A percentile compares a stretch with the other conserved stretches of the same genome.
Evolutionary conservation across 441 rosid genomes (phyloP).

Genomic region (Brassica hybrid): DNA sequence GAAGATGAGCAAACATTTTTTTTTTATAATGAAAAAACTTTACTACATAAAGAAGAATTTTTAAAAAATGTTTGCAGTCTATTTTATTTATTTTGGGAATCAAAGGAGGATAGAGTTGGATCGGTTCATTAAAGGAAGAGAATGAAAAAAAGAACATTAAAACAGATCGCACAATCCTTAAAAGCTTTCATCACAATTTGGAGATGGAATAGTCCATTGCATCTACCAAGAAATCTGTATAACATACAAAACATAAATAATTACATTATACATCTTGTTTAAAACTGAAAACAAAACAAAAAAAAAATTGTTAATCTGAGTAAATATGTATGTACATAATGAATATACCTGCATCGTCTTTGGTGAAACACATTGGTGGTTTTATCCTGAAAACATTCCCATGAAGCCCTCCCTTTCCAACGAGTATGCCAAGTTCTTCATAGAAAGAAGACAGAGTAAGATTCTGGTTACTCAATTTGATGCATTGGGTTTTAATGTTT

Average conservation of each 20-base stretch:
- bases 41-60: slow-evolving; percentile 28
- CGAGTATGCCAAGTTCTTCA: slow-evolving; percentile 77
- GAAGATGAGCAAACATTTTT: slow-evolving; percentile 4
- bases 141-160: not conserved
- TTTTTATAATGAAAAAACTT: slow-evolving; percentile 2
- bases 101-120: slow-evolving; percentile 9
- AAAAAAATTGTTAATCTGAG: not conserved
- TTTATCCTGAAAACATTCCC: slow-evolving; percentile 89
- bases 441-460: not conserved
- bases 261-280: not conserved
- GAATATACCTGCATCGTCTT: slow-evolving; percentile 83
- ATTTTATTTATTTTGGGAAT: slow-evolving; percentile 13
- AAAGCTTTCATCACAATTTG: slow-evolving; percentile 56
- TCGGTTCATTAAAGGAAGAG: not conserved
- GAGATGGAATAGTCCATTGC: slow-evolving; percentile 82
- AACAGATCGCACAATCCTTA: not conserved
- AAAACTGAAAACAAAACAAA: not conserved
- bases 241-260: slow-evolving; percentile 5
- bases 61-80: slow-evolving; percentile 9
- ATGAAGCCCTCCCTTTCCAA: slow-evolving; percentile 93
- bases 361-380: slow-evolving; percentile 93
- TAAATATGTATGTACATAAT: not conserved
- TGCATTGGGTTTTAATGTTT: slow-evolving; percentile 2
- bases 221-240: slow-evolving; percentile 87
- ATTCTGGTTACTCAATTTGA: not conserved